Evolutionary conservation across 441 rosid genomes (phyloP), one percentile per base, ranked within the genome.

Genomic region (Populus trichocarpa): DNA sequence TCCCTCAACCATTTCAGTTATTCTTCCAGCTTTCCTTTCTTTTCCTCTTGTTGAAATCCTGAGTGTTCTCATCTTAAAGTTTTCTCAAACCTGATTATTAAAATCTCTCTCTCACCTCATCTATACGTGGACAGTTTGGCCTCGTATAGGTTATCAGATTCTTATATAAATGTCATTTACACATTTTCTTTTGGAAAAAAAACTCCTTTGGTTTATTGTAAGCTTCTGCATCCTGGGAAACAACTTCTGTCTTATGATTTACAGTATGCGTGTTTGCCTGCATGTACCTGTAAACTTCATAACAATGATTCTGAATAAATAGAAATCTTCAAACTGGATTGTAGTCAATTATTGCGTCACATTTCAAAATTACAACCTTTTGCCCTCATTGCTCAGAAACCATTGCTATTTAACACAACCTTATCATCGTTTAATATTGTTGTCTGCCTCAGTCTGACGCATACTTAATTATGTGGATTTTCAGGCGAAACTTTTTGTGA

Each of bases 401-500:
- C 11, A 38, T 18, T 18, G 40, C 22, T 72, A 63, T 36, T 64
- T 5, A 67, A 33, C 9, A 33, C 33, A 40, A 61, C 61, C 20
- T 10, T 28, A 18, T 42, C 22, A 33, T 74, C 36, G 33, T 18
- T n/a, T 75, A 42, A 11, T 26, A 26, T 70, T 65, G 76, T 59
- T 11, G 69, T 75, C 23, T 78, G 72, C 25, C 65, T n/a, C 71
- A 32, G 35, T 66, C 16, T 32, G 40, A 28, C 4, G 61, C 32
- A 72, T 69, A 9, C 71, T 64, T 78, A 18, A n/a, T 73, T 69
- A 26, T 69, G 46, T 71, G 8, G 46, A 28, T 75, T 57, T 82
- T 23, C 82, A 89, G 94, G 86, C 30, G 85, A 90, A 83, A 71
- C 33, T 30, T 84, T 88, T 67, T 67, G 72, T 26, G 94, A 90